Conservation (phyloP, 345 rosid genomes). For the Boechera divaricarpa region DNA sequence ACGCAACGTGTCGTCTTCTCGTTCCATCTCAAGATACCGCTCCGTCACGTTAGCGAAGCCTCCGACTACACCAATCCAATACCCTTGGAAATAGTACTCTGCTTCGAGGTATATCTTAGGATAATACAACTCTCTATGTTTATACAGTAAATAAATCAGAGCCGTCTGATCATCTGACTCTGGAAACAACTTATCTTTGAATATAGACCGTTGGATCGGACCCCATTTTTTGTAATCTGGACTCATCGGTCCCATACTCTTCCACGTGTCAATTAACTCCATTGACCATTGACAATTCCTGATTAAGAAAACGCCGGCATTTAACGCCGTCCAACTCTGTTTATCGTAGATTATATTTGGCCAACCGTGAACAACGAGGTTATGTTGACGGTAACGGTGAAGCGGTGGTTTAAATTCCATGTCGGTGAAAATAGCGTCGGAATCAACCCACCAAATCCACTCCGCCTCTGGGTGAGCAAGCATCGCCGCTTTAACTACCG, state of each 20-base stretch:
- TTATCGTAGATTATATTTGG: slow-evolving; percentile 55
- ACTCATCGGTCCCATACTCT: slow-evolving; percentile 71
- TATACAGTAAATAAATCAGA: slow-evolving; percentile 64
- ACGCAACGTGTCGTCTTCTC: slow-evolving; percentile 49
- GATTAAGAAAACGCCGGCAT: slow-evolving; percentile 85
- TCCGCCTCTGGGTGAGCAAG: slow-evolving; percentile 96
- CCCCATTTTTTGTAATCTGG: slow-evolving; percentile 75
- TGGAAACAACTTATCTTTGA: slow-evolving; percentile 80
- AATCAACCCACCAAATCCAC: slow-evolving; percentile 99
- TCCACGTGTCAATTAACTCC: slow-evolving; percentile 86
- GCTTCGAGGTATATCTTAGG: slow-evolving; percentile 72
- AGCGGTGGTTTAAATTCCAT: slow-evolving; percentile 85
- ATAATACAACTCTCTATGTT: slow-evolving; percentile 55
- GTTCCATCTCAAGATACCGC: slow-evolving; percentile 58
- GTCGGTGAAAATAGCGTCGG: slow-evolving; percentile 91
- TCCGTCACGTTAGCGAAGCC: slow-evolving; percentile 67
- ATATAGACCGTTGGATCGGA: slow-evolving; percentile 58
- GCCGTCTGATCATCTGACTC: slow-evolving; percentile 92
- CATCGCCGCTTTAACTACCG: slow-evolving; percentile 83
- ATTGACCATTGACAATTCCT: slow-evolving; percentile 98
- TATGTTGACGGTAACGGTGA: slow-evolving; percentile 65
- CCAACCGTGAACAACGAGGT: slow-evolving; percentile 94
- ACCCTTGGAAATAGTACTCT: slow-evolving; percentile 71
- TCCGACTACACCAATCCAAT: slow-evolving; percentile 65
- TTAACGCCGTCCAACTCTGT: slow-evolving; percentile 86